Conservation (phyloP, 768 basidiomycete genomes). For the Tylopilus rubrobrunneus region DNA sequence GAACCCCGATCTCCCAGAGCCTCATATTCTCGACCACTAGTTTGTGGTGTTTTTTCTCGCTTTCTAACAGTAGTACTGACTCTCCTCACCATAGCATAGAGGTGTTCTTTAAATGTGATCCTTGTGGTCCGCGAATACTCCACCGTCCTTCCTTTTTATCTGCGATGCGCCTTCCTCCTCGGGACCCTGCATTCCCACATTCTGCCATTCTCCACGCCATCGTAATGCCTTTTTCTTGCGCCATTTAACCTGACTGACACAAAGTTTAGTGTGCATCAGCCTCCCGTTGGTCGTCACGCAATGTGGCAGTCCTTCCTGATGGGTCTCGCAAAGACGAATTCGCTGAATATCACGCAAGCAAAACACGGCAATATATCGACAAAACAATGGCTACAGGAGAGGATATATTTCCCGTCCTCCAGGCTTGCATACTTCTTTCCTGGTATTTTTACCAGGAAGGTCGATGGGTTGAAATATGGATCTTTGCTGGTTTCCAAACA, state of each 20-base stretch:
- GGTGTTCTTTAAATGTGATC: conserved; percentile 84
- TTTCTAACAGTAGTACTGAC: conserved; percentile 14
- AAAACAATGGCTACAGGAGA: conserved; percentile 87
- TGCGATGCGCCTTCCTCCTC: conserved; percentile 75
- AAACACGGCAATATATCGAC: conserved; percentile 85
- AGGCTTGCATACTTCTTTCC: conserved; percentile 79
- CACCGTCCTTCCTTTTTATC: conserved; percentile 78
- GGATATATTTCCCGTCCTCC: conserved; percentile 83
- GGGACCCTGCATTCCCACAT: conserved; percentile 83
- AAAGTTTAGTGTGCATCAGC: conserved; percentile 67
- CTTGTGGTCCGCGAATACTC: conserved; percentile 79
- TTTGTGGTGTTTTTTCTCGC: conserved; percentile 35
- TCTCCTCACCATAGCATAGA: conserved; percentile 54
- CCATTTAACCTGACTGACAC: conserved; percentile 10
- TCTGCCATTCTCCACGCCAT: conserved; percentile 90
- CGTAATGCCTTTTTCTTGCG: conserved; percentile 37
- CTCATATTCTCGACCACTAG: conserved; percentile 70
- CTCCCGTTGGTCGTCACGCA: conserved; percentile 77
- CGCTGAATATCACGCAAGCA: conserved; percentile 82
- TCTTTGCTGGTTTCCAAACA: conserved; percentile 82
- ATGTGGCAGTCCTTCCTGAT: conserved; percentile 62
- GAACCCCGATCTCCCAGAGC: conserved; percentile 84
- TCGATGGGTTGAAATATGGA: conserved; percentile 89
- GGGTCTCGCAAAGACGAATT: conserved; percentile 80
- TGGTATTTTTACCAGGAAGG: conserved; percentile 94